Base-by-base conservation (phyloP, 139 green algal genomes). In the Tetradesmus lagerheimii region DNA sequence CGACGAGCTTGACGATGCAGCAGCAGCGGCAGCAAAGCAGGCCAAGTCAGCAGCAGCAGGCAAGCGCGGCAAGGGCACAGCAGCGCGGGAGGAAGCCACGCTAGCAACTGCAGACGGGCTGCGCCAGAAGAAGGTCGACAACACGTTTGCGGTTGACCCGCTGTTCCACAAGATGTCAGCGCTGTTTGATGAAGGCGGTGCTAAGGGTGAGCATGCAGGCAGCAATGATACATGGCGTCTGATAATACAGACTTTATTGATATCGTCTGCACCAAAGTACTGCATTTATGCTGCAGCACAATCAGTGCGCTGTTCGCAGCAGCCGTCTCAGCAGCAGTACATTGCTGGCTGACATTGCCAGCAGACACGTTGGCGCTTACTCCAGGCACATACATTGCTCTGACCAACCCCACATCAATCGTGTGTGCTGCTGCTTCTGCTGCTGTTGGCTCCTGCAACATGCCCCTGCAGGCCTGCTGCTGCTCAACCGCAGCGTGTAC, bases 151-250 rank as follows among this genome's bases (percentile, higher is more conserved):
- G 14, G 64, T 96, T 20, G 95, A 97, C 93, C 95, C 95, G 14
- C 92, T 97, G 83, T 99, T 99, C 92, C 95, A 98, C 76, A 95
- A 96, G 71, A 99, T 95, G 11, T 96, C 93, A 18, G 96, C 96
- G 4, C 95, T 98, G 91, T 99, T 99, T 93, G 97, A 99, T 87
- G 95, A 97, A 89, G 97, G 95, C 57, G 95, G 95, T 37, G 92
- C 95, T 43, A 88, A 92, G 88, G 90, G 93, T 95, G 57, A 27
- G 82, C 12, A n/a, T 12, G 77, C 75, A 29, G 34, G 50, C 5
- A 34, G 20, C 20, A 29, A 6, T 16, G 57, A 29, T 71, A 11
- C 5, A 27, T 31, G 5, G 20, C 5, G 23, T 6, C 57, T 29
- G 20, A 71, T 29, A 71, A 27, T 5, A n/a, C n/a, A n/a, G n/a